phyloP scores from a whole-genome alignment of 331 rosid genomes.

The Erythrophleum ivorense region DNA sequence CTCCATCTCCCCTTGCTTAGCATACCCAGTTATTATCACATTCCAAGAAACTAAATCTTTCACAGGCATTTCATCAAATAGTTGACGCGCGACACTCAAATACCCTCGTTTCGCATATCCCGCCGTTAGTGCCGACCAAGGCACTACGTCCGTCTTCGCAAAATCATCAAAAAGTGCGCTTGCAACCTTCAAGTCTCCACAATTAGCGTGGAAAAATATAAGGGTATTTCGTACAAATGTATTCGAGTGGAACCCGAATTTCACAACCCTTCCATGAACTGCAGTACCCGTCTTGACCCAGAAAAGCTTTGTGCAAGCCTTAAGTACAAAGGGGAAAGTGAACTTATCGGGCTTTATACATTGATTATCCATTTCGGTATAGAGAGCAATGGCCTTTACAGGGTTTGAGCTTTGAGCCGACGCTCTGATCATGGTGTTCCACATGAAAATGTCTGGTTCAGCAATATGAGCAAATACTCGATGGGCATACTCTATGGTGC shows the following conservation, averaged over 20 bases:
- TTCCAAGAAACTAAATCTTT: conserved; percentile 57
- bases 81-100: conserved; percentile 41
- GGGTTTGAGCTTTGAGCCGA: conserved; percentile 52
- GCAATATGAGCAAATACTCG: conserved; percentile 46
- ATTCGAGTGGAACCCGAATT: conserved; percentile 49
- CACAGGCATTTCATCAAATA: conserved; percentile 55
- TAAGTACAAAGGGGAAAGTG: conserved; percentile 50
- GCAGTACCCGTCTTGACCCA: conserved; percentile 56
- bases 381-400: conserved; percentile 36
- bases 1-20: conserved; percentile 55
- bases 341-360: conserved; percentile 40
- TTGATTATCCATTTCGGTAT: conserved; percentile 44
- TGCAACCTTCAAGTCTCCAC: conserved; percentile 56
- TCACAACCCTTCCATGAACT: conserved; percentile 55
- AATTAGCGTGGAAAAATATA: conserved; percentile 54
- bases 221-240: conserved; percentile 51
- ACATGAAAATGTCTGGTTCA: conserved; percentile 53
- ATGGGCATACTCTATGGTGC: conserved; percentile 53
- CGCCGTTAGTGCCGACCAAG: conserved; percentile 55
- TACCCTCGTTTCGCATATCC: conserved; percentile 56
- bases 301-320: conserved; percentile 59
- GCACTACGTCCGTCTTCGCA: conserved; percentile 42
- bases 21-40: conserved; percentile 62
- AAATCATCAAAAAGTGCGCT: conserved; percentile 49
- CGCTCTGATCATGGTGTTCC: conserved; percentile 60